These are phyloP conservation scores for Parsonsia alboflavescens DNA, from an alignment of 257 asterid genomes.

Conservation along the genomic window DNA sequence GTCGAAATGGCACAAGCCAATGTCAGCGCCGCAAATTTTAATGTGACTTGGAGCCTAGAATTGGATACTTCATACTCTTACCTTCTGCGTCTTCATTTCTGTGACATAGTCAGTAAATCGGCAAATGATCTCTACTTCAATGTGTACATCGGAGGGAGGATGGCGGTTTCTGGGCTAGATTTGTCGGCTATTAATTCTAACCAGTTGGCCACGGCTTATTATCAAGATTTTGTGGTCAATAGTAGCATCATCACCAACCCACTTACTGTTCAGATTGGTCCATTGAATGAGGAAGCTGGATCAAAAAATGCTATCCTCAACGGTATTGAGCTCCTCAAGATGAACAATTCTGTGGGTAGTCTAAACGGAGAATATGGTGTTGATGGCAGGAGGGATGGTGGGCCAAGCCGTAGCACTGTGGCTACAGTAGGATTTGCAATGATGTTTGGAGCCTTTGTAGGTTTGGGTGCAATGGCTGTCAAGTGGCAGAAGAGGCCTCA, in stretches of 20 bases:
- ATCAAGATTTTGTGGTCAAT: constrained; percentile 39
- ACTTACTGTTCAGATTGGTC: constrained; percentile 33
- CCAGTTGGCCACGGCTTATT: constrained; percentile 30
- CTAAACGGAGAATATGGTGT: constrained; percentile 40
- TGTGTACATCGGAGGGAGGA: constrained; percentile 62
- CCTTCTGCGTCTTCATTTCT: constrained; percentile 76
- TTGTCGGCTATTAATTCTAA: constrained; percentile 26
- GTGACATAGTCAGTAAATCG: constrained; percentile 74
- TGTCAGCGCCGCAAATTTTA: constrained; percentile 56
- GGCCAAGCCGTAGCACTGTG: constrained; percentile 44
- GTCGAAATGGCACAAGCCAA: constrained; percentile 65
- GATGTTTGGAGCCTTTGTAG: constrained; percentile 91
- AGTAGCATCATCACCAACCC: constrained; percentile 28
- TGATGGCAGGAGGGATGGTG: constrained; percentile 19
- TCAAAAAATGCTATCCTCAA: constrained; percentile 37
- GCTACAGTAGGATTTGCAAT: constrained; percentile 90
- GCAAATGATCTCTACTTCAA: constrained; percentile 78
- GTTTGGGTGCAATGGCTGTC: constrained; percentile 85
- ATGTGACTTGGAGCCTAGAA: constrained; percentile 66
- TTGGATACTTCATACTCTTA: constrained; percentile 58
- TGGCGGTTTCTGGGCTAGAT: constrained; percentile 49
- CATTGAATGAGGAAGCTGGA: constrained; percentile 32
- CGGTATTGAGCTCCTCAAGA: constrained; percentile 36
- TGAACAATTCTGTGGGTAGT: constrained; percentile 44
- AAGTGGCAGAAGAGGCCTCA: constrained; percentile 96